These are phyloP conservation scores for Salisapilia sapeloensis DNA, from an alignment of 352 stramenopile species.

Conservation along the genomic window DNA sequence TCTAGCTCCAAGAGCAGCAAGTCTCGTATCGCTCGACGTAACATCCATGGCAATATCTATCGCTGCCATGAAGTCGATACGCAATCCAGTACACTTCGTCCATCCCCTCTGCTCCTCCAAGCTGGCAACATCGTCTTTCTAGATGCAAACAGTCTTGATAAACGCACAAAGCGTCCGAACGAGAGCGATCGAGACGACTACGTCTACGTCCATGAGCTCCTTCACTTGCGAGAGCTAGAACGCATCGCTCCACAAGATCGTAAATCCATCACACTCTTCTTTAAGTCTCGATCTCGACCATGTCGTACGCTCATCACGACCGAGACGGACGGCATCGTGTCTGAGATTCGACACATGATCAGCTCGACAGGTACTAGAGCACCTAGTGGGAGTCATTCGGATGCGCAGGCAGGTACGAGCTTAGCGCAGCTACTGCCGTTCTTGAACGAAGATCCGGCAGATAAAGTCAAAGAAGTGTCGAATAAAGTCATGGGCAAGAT, in stretches of 20 bases:
- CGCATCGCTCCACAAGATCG: constrained; percentile 57
- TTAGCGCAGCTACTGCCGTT: constrained; percentile 46
- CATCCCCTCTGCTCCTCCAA: constrained; percentile 51
- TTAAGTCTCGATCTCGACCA: constrained; percentile 30
- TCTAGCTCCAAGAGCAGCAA: constrained; percentile 8
- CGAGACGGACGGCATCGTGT: constrained; percentile 54
- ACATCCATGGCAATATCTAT: constrained; percentile 51
- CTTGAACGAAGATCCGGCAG: constrained; percentile 41
- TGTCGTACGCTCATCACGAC: constrained; percentile 58
- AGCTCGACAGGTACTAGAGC: constrained; percentile 3
- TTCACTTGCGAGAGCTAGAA: constrained; percentile 42
- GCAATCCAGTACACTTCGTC: constrained; percentile 26
- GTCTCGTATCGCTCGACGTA: constrained; percentile 40
- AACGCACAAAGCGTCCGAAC: constrained; percentile 2
- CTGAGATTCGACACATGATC: constrained; percentile 50
- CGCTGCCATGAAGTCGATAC: constrained; percentile 50
- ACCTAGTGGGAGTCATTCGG: too few relatives aligned
- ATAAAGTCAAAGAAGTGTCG: constrained; percentile 69
- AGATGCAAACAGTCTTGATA: constrained; percentile 4
- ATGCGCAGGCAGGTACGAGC: constrained; percentile 7
- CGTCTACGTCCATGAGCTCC: constrained; percentile 43
- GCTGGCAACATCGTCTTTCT: constrained; percentile 47
- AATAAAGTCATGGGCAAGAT: constrained; percentile 64
- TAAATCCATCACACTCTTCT: constrained; percentile 71
- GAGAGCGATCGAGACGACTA: constrained; percentile 5